phyloP scores from a whole-genome alignment of 2,329 filamentous ascomycete genomes.

The Trichoderma pleuroti region DNA sequence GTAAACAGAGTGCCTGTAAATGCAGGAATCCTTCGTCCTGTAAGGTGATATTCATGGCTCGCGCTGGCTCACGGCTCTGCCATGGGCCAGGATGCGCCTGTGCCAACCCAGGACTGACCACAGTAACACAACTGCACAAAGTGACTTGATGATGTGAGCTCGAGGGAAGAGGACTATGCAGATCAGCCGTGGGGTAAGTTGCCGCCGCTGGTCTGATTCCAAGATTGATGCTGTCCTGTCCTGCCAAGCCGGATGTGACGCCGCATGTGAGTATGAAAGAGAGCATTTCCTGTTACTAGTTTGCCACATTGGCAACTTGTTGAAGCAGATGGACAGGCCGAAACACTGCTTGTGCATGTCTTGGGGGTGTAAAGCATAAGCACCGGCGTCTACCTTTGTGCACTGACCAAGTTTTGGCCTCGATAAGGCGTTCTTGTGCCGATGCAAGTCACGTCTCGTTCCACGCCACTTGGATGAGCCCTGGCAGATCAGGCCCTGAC shows the following conservation, averaged over 20 bases:
- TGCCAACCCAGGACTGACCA: background rate
- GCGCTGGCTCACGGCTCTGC: background rate
- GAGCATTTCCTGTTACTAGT: background rate
- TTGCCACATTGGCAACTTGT: background rate
- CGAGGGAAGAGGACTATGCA: background rate
- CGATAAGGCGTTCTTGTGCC: background rate
- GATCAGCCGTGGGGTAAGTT: background rate
- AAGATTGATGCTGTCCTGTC: background rate
- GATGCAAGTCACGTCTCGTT: constrained; percentile 2
- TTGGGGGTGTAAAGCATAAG: background rate
- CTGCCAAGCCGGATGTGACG: background rate
- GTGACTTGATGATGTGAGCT: background rate
- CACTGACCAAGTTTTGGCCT: background rate
- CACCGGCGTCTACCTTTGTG: background rate
- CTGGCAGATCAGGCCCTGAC: background rate
- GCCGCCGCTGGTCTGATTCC: background rate
- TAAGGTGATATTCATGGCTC: constrained; percentile 1
- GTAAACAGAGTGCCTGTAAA: background rate
- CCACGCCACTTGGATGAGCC: background rate
- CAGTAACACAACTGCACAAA: background rate
- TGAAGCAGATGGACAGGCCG: background rate
- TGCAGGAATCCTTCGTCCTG: background rate
- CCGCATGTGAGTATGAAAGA: background rate
- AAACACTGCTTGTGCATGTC: background rate
- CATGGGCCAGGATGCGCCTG: constrained; percentile 1